Base-by-base conservation (phyloP, 2,329 filamentous ascomycete species). In the Colletotrichum theobromicola region DNA sequence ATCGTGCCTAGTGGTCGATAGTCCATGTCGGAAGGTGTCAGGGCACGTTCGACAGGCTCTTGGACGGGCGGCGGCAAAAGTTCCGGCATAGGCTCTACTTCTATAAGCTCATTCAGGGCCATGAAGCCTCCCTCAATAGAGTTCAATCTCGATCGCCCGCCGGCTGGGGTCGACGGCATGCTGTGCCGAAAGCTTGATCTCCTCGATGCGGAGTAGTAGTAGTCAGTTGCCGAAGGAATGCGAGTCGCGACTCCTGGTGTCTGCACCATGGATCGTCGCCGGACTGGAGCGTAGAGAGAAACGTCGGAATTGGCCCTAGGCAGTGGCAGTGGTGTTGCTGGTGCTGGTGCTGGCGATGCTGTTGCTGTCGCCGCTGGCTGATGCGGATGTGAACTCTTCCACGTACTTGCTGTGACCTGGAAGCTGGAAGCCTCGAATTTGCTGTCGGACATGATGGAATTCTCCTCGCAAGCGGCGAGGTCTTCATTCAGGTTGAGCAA, bases 1-100 rank as follows among this genome's bases (percentile, higher is more conserved):
- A 92, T 93, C 13, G 87, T 89, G 4, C 91, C 91, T 35, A 91
- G 87, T 60, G 92, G 90, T 74, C 86, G 86, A 77, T 92, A 93
- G n/a, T 90, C 87, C 32, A 85, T 81, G 28, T 92, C 90, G 53
- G 84, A 88, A 0, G 91, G 88, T 2, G 89, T 90, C 32, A 83
- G 77, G 12, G 82, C 85, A n/a, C 86, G 83, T 30, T 81, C 82
- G 21, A 81, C 72, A 1, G 79, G 75, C 13, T 81, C 80, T 2
- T 77, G 58, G 7, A 35, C 34, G 8, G 72, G 72, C 12, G 24
- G 61, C 9, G 74, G 75, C 6, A 81, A 77, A 26, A 70, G 72
- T n/a, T 62, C 65, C 7, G 74, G 75, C 5, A 80, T 77, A 30
- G 57, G 28, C 30, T 71, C 53, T 32, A 42, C 35, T 16, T 74